Percentiles rank a stretch among this genome's conserved stretches.
These are phyloP conservation scores for Pseudopithomyces chartarum DNA, from an alignment of 2,329 filamentous ascomycete species.

Conservation along the genomic window DNA sequence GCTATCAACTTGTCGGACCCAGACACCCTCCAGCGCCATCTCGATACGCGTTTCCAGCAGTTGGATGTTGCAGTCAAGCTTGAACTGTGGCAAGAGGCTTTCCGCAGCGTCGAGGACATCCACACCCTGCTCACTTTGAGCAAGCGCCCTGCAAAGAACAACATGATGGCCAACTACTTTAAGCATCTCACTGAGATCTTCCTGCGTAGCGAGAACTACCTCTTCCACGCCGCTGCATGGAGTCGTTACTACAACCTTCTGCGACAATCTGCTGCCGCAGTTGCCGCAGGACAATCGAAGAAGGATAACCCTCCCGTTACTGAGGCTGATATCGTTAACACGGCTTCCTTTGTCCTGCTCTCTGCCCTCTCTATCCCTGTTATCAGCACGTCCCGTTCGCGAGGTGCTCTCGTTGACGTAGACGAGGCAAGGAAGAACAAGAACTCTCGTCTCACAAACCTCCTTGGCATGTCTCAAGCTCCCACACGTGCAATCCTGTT, in stretches of 20 bases:
- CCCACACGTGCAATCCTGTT: slow-evolving; percentile 90
- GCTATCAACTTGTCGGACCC: slow-evolving; percentile 98
- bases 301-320: slow-evolving; percentile 89
- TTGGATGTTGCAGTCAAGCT: slow-evolving; percentile 97
- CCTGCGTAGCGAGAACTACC: slow-evolving; percentile 98
- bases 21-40: slow-evolving; percentile 93
- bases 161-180: slow-evolving; percentile 99
- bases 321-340: slow-evolving; percentile 89
- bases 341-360: slow-evolving; percentile 92
- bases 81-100: slow-evolving; percentile 98
- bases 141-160: slow-evolving; percentile 97
- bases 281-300: slow-evolving; percentile 87
- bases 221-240: slow-evolving; percentile 98
- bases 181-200: slow-evolving; percentile 99
- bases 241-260: slow-evolving; percentile 96
- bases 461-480: slow-evolving; percentile 88
- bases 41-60: slow-evolving; percentile 98
- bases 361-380: slow-evolving; percentile 97
- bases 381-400: slow-evolving; percentile 96
- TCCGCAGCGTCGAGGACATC: slow-evolving; percentile 98
- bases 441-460: slow-evolving; percentile 94
- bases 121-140: slow-evolving; percentile 96
- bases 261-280: slow-evolving; percentile 82
- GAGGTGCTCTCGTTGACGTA: slow-evolving; percentile 93
- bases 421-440: slow-evolving; percentile 98